A percentile compares a stretch with the other conserved stretches of the same genome.
Evolutionary conservation across 306 rosid species (phyloP).

Genomic region (Vicia villosa): DNA sequence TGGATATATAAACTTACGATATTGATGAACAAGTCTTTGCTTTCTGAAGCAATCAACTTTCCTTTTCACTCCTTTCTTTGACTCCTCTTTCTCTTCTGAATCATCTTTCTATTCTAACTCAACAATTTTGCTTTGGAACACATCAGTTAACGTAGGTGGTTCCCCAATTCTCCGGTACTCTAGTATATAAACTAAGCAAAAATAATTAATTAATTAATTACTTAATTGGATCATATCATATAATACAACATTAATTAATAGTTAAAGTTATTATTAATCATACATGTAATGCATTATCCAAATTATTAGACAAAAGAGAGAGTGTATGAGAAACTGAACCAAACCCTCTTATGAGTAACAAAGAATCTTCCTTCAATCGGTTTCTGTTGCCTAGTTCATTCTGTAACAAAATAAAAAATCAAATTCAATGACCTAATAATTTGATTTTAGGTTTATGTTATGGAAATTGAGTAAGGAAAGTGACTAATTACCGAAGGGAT

Average conservation of each 20-base stretch:
- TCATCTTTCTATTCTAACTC: constrained; percentile 44
- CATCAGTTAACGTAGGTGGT: constrained; percentile 84
- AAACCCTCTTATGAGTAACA: too few relatives aligned
- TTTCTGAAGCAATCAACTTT: too few relatives aligned
- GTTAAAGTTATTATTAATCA: neutral
- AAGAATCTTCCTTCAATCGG: too few relatives aligned
- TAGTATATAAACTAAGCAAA: constrained; percentile 21
- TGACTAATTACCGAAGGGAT: constrained; percentile 42
- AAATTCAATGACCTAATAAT: too few relatives aligned
- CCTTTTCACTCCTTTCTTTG: constrained; percentile 66
- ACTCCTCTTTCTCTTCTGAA: constrained; percentile 43
- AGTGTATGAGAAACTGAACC: too few relatives aligned
- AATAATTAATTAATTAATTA: neutral
- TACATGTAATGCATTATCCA: constrained; percentile 84
- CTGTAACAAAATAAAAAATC: too few relatives aligned
- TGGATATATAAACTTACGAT: too few relatives aligned
- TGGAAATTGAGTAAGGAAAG: too few relatives aligned
- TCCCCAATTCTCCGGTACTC: constrained; percentile 80
- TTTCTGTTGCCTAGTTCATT: too few relatives aligned
- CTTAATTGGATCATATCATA: neutral
- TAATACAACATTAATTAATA: neutral
- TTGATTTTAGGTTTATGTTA: too few relatives aligned
- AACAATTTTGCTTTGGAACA: constrained; percentile 56
- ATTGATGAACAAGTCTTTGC: too few relatives aligned
- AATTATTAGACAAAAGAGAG: too few relatives aligned